Evolutionary conservation across 306 rosid species (phyloP), one percentile per base, ranked within the genome.

Genomic region (Senna tora): DNA sequence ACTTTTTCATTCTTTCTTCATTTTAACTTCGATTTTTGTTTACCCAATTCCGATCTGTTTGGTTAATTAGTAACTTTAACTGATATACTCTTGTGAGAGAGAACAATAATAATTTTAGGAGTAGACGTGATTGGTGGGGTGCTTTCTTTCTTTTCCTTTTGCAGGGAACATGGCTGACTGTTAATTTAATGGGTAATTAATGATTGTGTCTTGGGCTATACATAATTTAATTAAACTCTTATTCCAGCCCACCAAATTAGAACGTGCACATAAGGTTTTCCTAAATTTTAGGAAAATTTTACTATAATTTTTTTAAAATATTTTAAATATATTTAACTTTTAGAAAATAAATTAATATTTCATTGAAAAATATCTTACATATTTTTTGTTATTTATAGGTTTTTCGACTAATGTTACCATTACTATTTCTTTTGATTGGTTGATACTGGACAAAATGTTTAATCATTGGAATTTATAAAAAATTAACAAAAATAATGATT

Each of bases 41-140:
- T 63, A 12, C 5, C 65, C 38, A 16, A 67, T 33, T 68, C 47
- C 56, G 51, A 74, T 61, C 56, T 62, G 56, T 33, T 74, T 74
- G 36, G n/a, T n/a, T n/a, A n/a, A n/a, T n/a, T n/a, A n/a, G n/a
- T n/a, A n/a, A n/a, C n/a, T n/a, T n/a, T n/a, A n/a, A n/a, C n/a
- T n/a, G n/a, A n/a, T n/a, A n/a, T n/a, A n/a, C n/a, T n/a, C n/a
- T n/a, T n/a, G n/a, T n/a, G 46, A 28, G 50, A 39, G 59, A 28
- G 67, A 33, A 6, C 38, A 33, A 33, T 33, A 73, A 63, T 87
- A 80, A 81, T 67, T 46, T 16, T 7, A 32, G 46, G 45, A 43
- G 7, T 5, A 0, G 77, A 82, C 94, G 94, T 89, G 93, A 87
- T 86, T 80, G 79, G 83, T 77, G 84, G 71, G 61, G 30, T 50